Percentiles rank a stretch among this genome's conserved stretches.
These are phyloP conservation scores for Sanghuangporus sanghuang DNA, from an alignment of 1,284 basidiomycete species.

Conservation along the genomic window DNA sequence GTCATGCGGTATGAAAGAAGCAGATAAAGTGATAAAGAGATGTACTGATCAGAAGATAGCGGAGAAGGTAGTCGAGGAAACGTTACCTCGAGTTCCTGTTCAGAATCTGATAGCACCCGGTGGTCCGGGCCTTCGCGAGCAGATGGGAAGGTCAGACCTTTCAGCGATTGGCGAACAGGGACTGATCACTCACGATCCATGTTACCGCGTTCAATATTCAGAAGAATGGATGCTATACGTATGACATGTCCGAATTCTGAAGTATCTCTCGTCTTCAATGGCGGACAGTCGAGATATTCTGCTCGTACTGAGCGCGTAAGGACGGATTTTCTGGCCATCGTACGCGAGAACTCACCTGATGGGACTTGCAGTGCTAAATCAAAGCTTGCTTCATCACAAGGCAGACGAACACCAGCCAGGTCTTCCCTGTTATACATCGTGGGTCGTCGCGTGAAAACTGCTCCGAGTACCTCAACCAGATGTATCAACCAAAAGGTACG, in stretches of 20 bases:
- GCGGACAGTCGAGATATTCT: conserved; percentile 63
- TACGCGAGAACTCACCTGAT: conserved; percentile 43
- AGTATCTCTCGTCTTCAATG: conserved; percentile 51
- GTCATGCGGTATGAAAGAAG: neutral
- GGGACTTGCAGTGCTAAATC: conserved; percentile 59
- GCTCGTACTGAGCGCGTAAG: conserved; percentile 18
- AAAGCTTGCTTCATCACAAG: conserved; percentile 72
- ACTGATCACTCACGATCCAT: conserved; percentile 23
- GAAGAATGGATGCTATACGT: conserved; percentile 58
- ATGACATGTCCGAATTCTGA: conserved; percentile 71
- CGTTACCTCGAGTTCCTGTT: conserved; percentile 14
- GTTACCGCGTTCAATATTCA: conserved; percentile 34
- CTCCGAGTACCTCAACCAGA: conserved; percentile 34
- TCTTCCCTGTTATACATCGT: conserved; percentile 47
- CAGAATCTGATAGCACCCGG: conserved; percentile 3
- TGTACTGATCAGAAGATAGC: neutral
- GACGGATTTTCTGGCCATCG: conserved; percentile 16
- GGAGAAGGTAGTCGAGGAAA: neutral
- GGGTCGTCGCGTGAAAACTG: conserved; percentile 46
- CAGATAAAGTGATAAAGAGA: neutral
- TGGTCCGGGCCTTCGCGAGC: conserved; percentile 4
- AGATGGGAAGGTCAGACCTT: neutral
- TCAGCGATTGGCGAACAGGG: neutral
- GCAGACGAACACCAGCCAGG: conserved; percentile 53
- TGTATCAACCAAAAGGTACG: conserved; percentile 76